A percentile compares a stretch with the other conserved stretches of the same genome.
These are phyloP conservation scores for Alloteropsis semialata DNA, from an alignment of 176 grass and related monocot genomes.

Conservation along the genomic window DNA sequence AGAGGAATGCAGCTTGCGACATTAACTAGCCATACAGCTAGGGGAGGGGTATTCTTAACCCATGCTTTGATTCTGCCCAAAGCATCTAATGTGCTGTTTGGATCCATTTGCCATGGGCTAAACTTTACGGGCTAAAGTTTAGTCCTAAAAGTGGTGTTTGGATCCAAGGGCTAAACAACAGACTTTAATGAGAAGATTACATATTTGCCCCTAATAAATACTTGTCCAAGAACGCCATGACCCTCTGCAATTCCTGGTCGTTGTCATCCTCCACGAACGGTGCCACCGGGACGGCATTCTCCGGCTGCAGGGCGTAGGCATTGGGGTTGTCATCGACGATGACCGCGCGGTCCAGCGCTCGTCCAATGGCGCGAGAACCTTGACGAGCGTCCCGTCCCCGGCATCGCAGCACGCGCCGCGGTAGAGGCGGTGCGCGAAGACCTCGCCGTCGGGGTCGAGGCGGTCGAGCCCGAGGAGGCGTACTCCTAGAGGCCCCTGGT, in stretches of 20 bases:
- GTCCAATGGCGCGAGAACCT: conserved; percentile 67
- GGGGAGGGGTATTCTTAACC: too few species aligned
- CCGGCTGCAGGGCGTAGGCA: conserved; percentile 70
- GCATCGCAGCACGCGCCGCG: conserved; percentile 62
- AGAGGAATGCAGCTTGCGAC: too few species aligned
- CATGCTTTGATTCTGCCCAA: too few species aligned
- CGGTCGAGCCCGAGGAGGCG: conserved; percentile 71
- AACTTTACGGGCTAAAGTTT: too few species aligned
- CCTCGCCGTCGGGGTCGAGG: conserved; percentile 52
- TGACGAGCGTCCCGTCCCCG: conserved; percentile 77
- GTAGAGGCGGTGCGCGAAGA: conserved; percentile 81
- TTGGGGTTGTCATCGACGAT: conserved; percentile 96
- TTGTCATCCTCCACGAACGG: conserved; percentile 65
- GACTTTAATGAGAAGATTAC: too few species aligned
- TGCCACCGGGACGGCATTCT: conserved; percentile 64
- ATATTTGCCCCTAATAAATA: too few species aligned
- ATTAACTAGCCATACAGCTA: too few species aligned
- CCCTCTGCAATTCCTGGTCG: conserved; percentile 64
- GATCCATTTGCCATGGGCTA: too few species aligned
- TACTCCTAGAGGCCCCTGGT: conserved; percentile 73
- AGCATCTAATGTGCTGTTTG: too few species aligned
- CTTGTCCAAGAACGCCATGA: conserved; percentile 64
- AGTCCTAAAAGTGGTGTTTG: too few species aligned
- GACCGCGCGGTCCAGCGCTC: conserved; percentile 46
- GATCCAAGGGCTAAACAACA: too few species aligned